Base-by-base conservation (phyloP, 768 basidiomycete species). In the Suillus plorans region DNA sequence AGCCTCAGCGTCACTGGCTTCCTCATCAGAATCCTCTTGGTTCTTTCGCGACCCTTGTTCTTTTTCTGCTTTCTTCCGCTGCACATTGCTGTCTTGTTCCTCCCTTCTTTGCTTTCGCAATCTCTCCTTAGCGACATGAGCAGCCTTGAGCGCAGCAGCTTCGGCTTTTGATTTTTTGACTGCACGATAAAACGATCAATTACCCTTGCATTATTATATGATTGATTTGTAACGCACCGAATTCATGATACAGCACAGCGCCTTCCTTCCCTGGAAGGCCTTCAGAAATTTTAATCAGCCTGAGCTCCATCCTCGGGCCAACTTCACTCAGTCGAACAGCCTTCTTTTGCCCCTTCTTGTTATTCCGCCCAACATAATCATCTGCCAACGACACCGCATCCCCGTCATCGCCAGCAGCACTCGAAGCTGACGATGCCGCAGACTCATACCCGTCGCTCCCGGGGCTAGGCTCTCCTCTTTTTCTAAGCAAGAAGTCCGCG, bases 301-400 rank as follows among this genome's bases (percentile, higher is more conserved):
- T 84, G 69, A 99, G 79, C 77, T 99, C 97, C 88, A 99, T 90
- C 72, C 97, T 82, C 47, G 97, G 97, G 1, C 97, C 97, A 52
- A 98, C 86, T 78, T 99, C 97, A 62, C 97, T 92, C 61, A 99
- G 80, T 69, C 89, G 84, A 13, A 99, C 94, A 6, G 97, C 97
- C 69, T 94, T 87, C 79, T 90, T 88, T 73, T 92, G 90, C 0
- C 95, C 97, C 74, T 89, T 93, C 75, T 88, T 91, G 75, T 98
- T 99, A 69, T 95, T 96, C 72, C 96, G 79, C 31, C 97, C 97
- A 52, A 97, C 92, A 73, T 99, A 99, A 74, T 99, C 94, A 65
- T 89, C 91, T 36, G 95, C 94, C 57, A 99, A 80, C 66, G 89
- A 86, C 1, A 99, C 87, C 13, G 90, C 86, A 44, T 86, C 85